Conservation (phyloP, 768 basidiomycete species). For the Chalciporus piperatus region DNA sequence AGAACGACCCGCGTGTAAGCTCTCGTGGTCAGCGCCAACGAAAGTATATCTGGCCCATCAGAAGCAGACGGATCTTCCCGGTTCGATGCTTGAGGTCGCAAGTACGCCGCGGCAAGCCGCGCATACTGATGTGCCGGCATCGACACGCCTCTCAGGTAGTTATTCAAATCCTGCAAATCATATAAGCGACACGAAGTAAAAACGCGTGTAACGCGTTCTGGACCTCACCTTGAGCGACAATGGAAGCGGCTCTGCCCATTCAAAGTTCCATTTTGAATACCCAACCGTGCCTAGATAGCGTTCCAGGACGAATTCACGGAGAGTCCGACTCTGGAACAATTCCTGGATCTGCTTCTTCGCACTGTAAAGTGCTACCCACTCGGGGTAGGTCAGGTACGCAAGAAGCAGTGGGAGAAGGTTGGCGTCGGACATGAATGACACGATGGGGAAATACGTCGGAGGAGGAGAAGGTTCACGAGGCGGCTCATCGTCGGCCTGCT, state of each 20-base stretch:
- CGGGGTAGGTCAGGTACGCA: constrained; percentile 63
- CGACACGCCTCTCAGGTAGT: constrained; percentile 78
- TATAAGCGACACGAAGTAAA: constrained; percentile 6
- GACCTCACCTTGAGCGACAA: constrained; percentile 59
- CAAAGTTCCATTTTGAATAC: constrained; percentile 60
- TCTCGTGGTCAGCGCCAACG: constrained; percentile 59
- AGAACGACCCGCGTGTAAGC: constrained; percentile 80
- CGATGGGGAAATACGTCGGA: constrained; percentile 47
- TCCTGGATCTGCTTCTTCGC: constrained; percentile 53
- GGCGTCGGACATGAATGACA: constrained; percentile 52
- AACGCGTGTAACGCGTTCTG: not conserved
- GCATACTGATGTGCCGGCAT: constrained; percentile 74
- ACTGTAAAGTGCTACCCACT: constrained; percentile 63
- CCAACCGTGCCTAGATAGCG: constrained; percentile 69
- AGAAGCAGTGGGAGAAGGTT: constrained; percentile 54
- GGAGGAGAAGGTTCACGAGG: constrained; percentile 22
- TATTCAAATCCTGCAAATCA: constrained; percentile 60
- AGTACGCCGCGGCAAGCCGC: constrained; percentile 53
- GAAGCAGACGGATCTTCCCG: constrained; percentile 43
- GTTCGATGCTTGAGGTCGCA: constrained; percentile 44
- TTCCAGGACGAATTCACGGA: constrained; percentile 67
- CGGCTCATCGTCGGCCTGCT: constrained; percentile 7
- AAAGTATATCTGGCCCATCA: constrained; percentile 43
- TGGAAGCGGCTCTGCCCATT: constrained; percentile 57
- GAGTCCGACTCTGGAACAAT: constrained; percentile 46